A percentile compares a stretch with the other conserved stretches of the same genome.
Evolutionary conservation across 73 alveolate species (phyloP).

Genomic region (Paramecium sexaurelia): DNA sequence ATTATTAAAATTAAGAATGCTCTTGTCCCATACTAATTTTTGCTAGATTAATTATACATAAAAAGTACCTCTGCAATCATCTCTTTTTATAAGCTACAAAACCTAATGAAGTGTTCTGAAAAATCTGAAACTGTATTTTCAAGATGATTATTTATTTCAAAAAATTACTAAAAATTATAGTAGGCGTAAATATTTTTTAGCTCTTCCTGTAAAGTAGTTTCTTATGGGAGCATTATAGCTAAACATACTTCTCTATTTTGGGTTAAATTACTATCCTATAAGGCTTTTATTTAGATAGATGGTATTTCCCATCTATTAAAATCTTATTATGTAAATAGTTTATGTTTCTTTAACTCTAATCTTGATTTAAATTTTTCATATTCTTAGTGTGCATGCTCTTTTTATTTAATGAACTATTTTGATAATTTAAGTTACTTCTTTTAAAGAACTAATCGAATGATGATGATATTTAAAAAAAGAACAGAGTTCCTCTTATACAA

Average conservation of each 20-base stretch:
- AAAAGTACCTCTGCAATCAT: background rate
- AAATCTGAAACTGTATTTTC: background rate
- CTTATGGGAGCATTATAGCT: constrained; percentile 36
- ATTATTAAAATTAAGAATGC: constrained; percentile 6
- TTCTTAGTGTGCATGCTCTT: constrained; percentile 4
- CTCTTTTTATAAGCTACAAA: background rate
- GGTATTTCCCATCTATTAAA: constrained; percentile 48
- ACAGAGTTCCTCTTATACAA: constrained; percentile 31
- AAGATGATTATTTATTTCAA: background rate
- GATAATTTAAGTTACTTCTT: constrained; percentile 28
- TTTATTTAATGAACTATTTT: constrained; percentile 31
- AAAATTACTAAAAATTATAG: background rate
- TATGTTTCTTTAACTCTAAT: constrained; percentile 34
- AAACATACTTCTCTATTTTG: constrained; percentile 14
- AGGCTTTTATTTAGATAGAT: background rate
- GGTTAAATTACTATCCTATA: background rate
- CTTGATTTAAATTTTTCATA: constrained; percentile 47
- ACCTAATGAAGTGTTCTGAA: background rate
- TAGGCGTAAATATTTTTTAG: constrained; percentile 19
- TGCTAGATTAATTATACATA: background rate
- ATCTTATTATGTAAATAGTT: constrained; percentile 14
- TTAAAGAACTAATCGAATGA: background rate
- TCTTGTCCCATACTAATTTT: constrained; percentile 24
- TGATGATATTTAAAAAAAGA: constrained; percentile 23
- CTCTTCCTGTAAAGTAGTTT: background rate